Evolutionary conservation across 2,329 filamentous ascomycete species (phyloP).

Genomic region (Cephalotrichum gorgonifer): DNA sequence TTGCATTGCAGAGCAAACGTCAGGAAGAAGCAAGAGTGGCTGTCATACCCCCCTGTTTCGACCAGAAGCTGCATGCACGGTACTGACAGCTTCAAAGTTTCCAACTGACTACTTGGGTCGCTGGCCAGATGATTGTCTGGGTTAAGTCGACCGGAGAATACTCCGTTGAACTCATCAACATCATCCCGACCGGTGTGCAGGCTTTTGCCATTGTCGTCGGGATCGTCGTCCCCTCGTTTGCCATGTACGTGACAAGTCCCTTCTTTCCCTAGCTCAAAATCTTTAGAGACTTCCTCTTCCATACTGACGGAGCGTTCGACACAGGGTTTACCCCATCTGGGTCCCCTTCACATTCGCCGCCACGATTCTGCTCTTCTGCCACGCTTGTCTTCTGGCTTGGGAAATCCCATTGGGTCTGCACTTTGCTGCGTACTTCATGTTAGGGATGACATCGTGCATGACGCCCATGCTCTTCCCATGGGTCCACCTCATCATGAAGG

Average conservation of each 20-base stretch:
- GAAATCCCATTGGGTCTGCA: conserved; percentile 12
- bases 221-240: not conserved
- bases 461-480: conserved; percentile 15
- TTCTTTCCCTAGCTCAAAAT: conserved; percentile 14
- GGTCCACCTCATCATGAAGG: conserved; percentile 14
- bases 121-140: conserved; percentile 18
- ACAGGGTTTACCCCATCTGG: conserved; percentile 21
- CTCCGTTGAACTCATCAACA: conserved; percentile 16
- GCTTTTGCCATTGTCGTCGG: conserved; percentile 16
- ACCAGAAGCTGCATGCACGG: conserved; percentile 11
- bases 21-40: too few species aligned
- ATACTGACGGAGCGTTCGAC: not conserved
- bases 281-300: conserved; percentile 8
- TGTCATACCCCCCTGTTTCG: too few species aligned
- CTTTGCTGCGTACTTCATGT: conserved; percentile 8
- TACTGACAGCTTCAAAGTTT: too few species aligned
- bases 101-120: not conserved
- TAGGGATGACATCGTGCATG: conserved; percentile 12
- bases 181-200: conserved; percentile 15
- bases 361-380: conserved; percentile 12
- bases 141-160: conserved; percentile 11
- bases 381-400: conserved; percentile 13
- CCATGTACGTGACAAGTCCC: not conserved
- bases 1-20: not conserved
- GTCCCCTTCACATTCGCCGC: conserved; percentile 15